Conservation (phyloP, 768 basidiomycete genomes). For the Lyophyllum decastes region DNA sequence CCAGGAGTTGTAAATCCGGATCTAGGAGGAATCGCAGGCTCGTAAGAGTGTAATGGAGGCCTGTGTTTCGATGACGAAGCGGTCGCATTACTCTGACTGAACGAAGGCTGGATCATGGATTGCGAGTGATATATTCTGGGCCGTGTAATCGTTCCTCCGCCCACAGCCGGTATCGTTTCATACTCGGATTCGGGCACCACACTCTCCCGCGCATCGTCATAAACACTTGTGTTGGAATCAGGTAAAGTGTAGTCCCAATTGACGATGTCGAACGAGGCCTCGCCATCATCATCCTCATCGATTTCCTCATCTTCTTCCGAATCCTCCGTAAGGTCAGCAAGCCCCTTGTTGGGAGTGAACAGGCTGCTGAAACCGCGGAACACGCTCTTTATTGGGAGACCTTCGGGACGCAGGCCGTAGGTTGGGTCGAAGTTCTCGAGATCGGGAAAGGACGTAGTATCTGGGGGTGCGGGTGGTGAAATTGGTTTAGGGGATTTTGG, state of each 20-base stretch:
- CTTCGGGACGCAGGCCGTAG: conserved; percentile 92
- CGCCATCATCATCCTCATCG: conserved; percentile 35
- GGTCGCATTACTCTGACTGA: conserved; percentile 19
- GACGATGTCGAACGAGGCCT: conserved; percentile 58
- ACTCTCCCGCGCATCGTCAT: conserved; percentile 38
- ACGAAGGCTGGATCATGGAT: conserved; percentile 62
- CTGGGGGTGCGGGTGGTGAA: conserved; percentile 26
- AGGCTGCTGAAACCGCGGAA: conserved; percentile 79
- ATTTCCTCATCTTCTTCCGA: conserved; percentile 42
- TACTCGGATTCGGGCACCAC: conserved; percentile 52
- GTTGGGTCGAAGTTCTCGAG: conserved; percentile 94
- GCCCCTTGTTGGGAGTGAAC: conserved; percentile 65
- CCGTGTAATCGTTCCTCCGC: conserved; percentile 84
- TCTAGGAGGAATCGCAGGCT: conserved; percentile 13
- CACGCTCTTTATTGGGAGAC: conserved; percentile 80
- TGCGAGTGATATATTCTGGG: conserved; percentile 88
- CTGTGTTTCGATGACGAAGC: conserved; percentile 19
- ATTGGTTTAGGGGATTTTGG: conserved; percentile 14
- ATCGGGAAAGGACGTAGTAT: conserved; percentile 35
- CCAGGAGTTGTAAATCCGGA: conserved; percentile 28
- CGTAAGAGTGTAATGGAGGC: conserved; percentile 17
- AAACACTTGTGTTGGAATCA: conserved; percentile 45
- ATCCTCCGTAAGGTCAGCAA: conserved; percentile 83
- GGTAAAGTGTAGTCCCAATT: conserved; percentile 70
- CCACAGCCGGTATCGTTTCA: conserved; percentile 88